Conservation (phyloP, 192 early-diverging fungal species). For the Coemansia biformis region DNA sequence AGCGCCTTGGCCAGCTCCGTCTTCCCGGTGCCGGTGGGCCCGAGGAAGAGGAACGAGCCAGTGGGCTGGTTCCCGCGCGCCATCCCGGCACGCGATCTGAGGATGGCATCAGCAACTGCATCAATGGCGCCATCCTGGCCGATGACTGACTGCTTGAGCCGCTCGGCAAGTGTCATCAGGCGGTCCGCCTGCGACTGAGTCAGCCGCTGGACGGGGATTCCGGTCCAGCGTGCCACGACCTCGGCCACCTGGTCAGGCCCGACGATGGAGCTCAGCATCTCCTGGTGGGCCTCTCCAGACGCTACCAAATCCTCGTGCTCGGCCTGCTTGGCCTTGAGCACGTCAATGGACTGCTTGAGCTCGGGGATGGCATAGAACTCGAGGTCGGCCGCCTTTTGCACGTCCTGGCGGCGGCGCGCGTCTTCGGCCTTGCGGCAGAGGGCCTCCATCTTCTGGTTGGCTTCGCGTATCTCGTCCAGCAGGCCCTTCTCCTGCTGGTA, state of each 20-base stretch:
- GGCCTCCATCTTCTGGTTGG: slow-evolving; percentile 83
- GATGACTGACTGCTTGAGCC: slow-evolving; percentile 80
- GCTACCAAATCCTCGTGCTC: slow-evolving; percentile 59
- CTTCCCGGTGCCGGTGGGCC: slow-evolving; percentile 96
- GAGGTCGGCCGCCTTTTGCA: slow-evolving; percentile 86
- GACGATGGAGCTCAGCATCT: slow-evolving; percentile 80
- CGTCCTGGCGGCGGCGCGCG: slow-evolving; percentile 76
- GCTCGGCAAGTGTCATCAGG: slow-evolving; percentile 68
- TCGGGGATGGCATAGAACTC: slow-evolving; percentile 93
- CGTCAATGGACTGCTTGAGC: slow-evolving; percentile 65
- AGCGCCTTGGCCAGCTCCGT: slow-evolving; percentile 75
- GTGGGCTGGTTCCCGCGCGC: slow-evolving; percentile 71
- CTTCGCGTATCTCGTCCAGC: slow-evolving; percentile 79
- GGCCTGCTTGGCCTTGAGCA: slow-evolving; percentile 63
- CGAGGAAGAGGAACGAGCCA: slow-evolving; percentile 93
- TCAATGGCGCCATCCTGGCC: slow-evolving; percentile 90
- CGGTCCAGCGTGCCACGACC: slow-evolving; percentile 93
- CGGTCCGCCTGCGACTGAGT: slow-evolving; percentile 83
- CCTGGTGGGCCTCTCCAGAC: slow-evolving; percentile 43
- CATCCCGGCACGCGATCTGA: slow-evolving; percentile 87
- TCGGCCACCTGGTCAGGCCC: slow-evolving; percentile 89
- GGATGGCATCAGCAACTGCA: slow-evolving; percentile 86
- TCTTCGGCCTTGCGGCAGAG: slow-evolving; percentile 80
- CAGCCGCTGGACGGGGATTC: slow-evolving; percentile 88
- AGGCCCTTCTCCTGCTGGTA: slow-evolving; percentile 83